A percentile compares a stretch with the other conserved stretches of the same genome.
phyloP scores from a whole-genome alignment of 1,284 basidiomycete species.

The Irpex sp. region DNA sequence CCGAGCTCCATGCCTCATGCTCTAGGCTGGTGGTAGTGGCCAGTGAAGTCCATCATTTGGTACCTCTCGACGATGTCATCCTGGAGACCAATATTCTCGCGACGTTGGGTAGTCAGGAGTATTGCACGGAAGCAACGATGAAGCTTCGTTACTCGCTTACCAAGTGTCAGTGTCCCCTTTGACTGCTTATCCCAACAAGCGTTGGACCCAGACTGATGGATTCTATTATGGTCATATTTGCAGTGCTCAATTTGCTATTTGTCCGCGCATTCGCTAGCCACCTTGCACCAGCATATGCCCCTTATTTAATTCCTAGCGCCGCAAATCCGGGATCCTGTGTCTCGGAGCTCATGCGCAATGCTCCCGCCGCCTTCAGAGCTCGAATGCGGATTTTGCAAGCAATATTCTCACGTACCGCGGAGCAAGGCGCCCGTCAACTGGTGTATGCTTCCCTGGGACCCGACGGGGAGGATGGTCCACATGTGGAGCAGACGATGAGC shows the following conservation, averaged over 20 bases:
- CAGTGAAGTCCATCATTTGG: conserved; percentile 24
- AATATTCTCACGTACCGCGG: conserved; percentile 27
- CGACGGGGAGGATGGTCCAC: conserved; percentile 16
- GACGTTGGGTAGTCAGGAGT: conserved; percentile 26
- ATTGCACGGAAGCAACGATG: conserved; percentile 22
- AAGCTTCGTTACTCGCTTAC: conserved; percentile 28
- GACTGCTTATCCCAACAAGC: background rate
- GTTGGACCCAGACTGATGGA: conserved; percentile 20
- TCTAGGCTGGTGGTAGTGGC: conserved; percentile 26
- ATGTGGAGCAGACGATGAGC: conserved; percentile 25
- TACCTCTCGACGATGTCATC: conserved; percentile 13
- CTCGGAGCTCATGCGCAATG: conserved; percentile 35
- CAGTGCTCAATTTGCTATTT: conserved; percentile 43
- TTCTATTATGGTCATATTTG: conserved; percentile 24
- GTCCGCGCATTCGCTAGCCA: conserved; percentile 35
- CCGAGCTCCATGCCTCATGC: conserved; percentile 3
- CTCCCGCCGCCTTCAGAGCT: background rate
- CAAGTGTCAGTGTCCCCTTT: conserved; percentile 27
- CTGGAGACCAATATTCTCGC: conserved; percentile 25
- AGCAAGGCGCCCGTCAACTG: conserved; percentile 39
- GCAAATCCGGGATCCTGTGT: conserved; percentile 47
- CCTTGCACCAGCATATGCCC: conserved; percentile 21
- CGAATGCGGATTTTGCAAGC: conserved; percentile 23
- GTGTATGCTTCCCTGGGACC: conserved; percentile 36
- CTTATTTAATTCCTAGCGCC: conserved; percentile 28